phyloP scores from a whole-genome alignment of 202 grass and related monocot species.

The Sporobolus alterniflorus region DNA sequence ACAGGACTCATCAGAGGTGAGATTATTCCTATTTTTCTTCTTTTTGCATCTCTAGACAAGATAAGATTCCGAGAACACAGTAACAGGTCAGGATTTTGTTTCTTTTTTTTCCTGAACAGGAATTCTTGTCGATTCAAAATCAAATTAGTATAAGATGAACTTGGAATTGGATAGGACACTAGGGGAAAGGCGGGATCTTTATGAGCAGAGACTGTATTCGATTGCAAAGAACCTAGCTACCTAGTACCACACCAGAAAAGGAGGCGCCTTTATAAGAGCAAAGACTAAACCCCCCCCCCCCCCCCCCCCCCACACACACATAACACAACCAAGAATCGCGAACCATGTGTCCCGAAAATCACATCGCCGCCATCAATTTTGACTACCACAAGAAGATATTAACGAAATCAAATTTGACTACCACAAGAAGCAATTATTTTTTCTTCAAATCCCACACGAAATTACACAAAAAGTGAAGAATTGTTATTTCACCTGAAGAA shows the following conservation, averaged over 20 bases:
- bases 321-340: not conserved
- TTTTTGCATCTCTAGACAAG: slow-evolving; percentile 30
- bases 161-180: slow-evolving; percentile 11
- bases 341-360: not conserved
- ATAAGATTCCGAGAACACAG: slow-evolving; percentile 33
- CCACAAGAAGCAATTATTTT: too few species aligned
- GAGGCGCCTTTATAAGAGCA: slow-evolving; percentile 6
- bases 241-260: not conserved
- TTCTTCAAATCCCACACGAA: not conserved
- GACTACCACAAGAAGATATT: not conserved
- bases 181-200: slow-evolving; percentile 13
- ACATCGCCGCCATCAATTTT: not conserved
- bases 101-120: not conserved
- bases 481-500: not conserved
- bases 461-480: not conserved
- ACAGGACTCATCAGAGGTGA: not conserved
- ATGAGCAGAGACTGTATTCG: slow-evolving; percentile 9
- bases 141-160: not conserved
- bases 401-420: not conserved
- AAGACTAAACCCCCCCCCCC: too few species aligned
- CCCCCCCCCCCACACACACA: too few species aligned
- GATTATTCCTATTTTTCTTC: too few species aligned
- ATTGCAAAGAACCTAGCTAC: not conserved
- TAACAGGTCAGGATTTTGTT: not conserved
- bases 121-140: slow-evolving; percentile 23